phyloP scores from a whole-genome alignment of 1,284 basidiomycete species.

The Porphyrellus sp. region DNA sequence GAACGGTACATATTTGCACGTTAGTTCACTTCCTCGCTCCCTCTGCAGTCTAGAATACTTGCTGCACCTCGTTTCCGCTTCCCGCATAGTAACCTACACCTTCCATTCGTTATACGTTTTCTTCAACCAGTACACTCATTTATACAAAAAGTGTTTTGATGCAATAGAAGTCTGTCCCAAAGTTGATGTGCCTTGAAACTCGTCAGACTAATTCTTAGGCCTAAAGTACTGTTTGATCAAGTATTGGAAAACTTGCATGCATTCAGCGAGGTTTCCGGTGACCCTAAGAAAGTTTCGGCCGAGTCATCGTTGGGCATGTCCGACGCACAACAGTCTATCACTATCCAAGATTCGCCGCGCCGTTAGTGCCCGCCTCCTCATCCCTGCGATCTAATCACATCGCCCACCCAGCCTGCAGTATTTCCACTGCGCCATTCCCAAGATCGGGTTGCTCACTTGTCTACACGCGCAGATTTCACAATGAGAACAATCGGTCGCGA shows the following conservation, averaged over 20 bases:
- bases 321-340: neutral
- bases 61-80: slow-evolving; percentile 16
- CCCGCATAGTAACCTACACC: slow-evolving; percentile 24
- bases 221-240: too few relatives aligned
- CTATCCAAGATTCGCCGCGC: neutral
- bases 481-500: slow-evolving; percentile 19
- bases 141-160: slow-evolving; percentile 24
- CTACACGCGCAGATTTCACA: neutral
- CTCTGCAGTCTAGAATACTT: slow-evolving; percentile 22
- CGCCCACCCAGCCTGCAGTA: neutral
- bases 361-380: slow-evolving; percentile 5
- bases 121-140: slow-evolving; percentile 31
- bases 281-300: slow-evolving; percentile 6
- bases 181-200: neutral
- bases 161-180: slow-evolving; percentile 27
- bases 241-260: too few relatives aligned
- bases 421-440: neutral
- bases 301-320: slow-evolving; percentile 3
- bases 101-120: slow-evolving; percentile 27
- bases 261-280: neutral
- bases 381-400: neutral
- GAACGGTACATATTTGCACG: slow-evolving; percentile 22
- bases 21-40: slow-evolving; percentile 20
- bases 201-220: too few relatives aligned
- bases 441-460: slow-evolving; percentile 2